Conservation (phyloP, 805 yeast genomes). For the Metschnikowia santaceciliae region DNA sequence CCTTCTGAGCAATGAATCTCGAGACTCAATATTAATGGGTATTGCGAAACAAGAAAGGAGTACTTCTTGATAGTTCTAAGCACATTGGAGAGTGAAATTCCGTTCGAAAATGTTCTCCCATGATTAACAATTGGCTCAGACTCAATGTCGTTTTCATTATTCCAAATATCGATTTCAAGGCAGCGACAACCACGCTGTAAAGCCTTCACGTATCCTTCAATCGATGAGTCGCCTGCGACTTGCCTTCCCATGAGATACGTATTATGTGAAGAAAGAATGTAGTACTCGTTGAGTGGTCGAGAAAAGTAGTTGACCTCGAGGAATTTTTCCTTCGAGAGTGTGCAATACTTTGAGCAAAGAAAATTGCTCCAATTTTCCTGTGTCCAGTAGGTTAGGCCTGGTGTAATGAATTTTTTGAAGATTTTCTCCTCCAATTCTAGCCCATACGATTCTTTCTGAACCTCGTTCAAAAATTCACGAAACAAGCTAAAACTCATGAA, state of each 20-base stretch:
- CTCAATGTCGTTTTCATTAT: slow-evolving; percentile 47
- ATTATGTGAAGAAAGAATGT: slow-evolving; percentile 89
- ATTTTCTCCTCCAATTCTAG: slow-evolving; percentile 25
- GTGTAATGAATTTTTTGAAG: slow-evolving; percentile 23
- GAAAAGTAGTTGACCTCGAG: slow-evolving; percentile 21
- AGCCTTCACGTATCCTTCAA: slow-evolving; percentile 84
- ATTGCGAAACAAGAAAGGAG: slow-evolving; percentile 84
- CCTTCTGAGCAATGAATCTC: slow-evolving; percentile 74
- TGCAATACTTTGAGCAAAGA: slow-evolving; percentile 10
- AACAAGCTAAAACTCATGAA: slow-evolving; percentile 24
- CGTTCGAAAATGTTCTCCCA: slow-evolving; percentile 77
- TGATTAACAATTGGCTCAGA: slow-evolving; percentile 85
- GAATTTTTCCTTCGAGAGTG: slow-evolving; percentile 7
- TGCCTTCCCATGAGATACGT: slow-evolving; percentile 89
- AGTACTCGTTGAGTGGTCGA: slow-evolving; percentile 78
- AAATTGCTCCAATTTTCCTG: slow-evolving; percentile 6
- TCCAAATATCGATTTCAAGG: slow-evolving; percentile 96
- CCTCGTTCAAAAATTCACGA: slow-evolving; percentile 37
- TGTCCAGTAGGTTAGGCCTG: slow-evolving; percentile 14
- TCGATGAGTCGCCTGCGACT: slow-evolving; percentile 79
- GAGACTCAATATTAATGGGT: slow-evolving; percentile 79
- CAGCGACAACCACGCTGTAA: slow-evolving; percentile 92
- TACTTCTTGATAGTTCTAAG: slow-evolving; percentile 71
- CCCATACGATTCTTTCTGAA: slow-evolving; percentile 46
- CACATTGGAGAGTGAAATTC: slow-evolving; percentile 67